Base-by-base conservation (phyloP, 2,329 filamentous ascomycete genomes). In the Ceratocystis variospora region DNA sequence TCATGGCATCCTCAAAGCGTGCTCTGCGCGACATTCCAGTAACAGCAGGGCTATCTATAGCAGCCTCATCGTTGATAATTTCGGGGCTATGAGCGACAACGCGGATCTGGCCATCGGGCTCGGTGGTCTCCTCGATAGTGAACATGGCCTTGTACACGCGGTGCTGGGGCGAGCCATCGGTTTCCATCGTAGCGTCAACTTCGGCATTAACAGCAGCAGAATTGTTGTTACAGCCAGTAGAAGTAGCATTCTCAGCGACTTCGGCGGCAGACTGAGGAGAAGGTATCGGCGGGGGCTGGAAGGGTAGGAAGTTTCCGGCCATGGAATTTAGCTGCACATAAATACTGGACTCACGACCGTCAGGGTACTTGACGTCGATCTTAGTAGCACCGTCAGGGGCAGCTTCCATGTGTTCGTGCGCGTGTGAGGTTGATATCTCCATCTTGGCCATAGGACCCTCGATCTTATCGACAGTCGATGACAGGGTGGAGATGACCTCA, bases 251-350 rank as follows among this genome's bases (percentile, higher is more conserved):
- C 70, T 69, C 70, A 12, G 66, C 44, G 17, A n/a, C 70, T 7
- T 70, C 69, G 44, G 73, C 71, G 59, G 75, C 72, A 66, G 71
- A 74, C 75, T 84, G 78, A 0, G 89, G 83, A 68, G 84, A 77
- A 0, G 93, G 94, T 55, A 87, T 78, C 22, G 92, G 89, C n/a
- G 93, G 94, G 25, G 90, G 88, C 66, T 86, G 83, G 78, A 96
- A 97, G 5, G 92, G 92, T 61, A 86, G 78, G 72, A 93, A 89
- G 68, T 84, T 82, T 71, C 83, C 85, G 19, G 85, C 82, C 76
- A 88, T 83, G 72, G 86, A 78, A 74, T 89, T 84, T 66, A 88
- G 80, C 71, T 87, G 85, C 68, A 88, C 77, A 70, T 84, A 83
- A 69, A 89, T 75, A 72, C 82, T 83, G 61, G 82, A 78, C 71